These are phyloP conservation scores for Candida pseudofarinosa DNA, from an alignment of 805 yeast genomes.

Conservation along the genomic window DNA sequence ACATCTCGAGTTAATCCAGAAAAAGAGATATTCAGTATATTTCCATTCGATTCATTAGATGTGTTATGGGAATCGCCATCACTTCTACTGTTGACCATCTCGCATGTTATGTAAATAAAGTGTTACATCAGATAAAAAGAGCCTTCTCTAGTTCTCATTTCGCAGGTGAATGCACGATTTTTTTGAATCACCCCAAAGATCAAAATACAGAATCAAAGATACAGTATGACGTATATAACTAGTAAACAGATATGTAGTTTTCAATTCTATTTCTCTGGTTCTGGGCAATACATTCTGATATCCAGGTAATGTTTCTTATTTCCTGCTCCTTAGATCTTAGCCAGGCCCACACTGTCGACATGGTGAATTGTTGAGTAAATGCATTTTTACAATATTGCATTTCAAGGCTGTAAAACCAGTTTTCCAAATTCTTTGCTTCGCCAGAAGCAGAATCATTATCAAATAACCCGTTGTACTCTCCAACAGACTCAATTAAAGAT, in stretches of 20 bases:
- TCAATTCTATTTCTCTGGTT: constrained; percentile 92
- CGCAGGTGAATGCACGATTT: too few relatives aligned
- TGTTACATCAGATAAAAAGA: too few relatives aligned
- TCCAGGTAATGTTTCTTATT: constrained; percentile 97
- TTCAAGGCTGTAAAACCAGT: constrained; percentile 87
- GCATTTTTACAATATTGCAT: constrained; percentile 91
- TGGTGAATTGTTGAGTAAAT: constrained; percentile 93
- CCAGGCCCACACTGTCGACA: constrained; percentile 94
- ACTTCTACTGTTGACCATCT: neutral
- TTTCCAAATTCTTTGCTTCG: constrained; percentile 69
- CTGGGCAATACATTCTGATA: constrained; percentile 98
- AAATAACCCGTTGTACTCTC: constrained; percentile 62
- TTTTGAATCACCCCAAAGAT: too few relatives aligned
- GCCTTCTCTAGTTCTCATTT: too few relatives aligned
- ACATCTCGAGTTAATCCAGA: constrained; percentile 36
- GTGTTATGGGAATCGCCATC: too few relatives aligned
- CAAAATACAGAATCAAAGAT: too few relatives aligned
- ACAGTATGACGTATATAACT: constrained; percentile 9
- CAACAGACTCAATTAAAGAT: constrained; percentile 55
- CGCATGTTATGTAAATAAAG: too few relatives aligned
- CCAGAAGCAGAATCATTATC: constrained; percentile 33
- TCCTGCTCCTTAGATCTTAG: constrained; percentile 95
- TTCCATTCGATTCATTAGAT: too few relatives aligned
- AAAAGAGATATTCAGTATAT: constrained; percentile 12
- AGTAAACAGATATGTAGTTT: constrained; percentile 85